Conservation (phyloP, 768 basidiomycete genomes). For the Inosperma sp. region DNA sequence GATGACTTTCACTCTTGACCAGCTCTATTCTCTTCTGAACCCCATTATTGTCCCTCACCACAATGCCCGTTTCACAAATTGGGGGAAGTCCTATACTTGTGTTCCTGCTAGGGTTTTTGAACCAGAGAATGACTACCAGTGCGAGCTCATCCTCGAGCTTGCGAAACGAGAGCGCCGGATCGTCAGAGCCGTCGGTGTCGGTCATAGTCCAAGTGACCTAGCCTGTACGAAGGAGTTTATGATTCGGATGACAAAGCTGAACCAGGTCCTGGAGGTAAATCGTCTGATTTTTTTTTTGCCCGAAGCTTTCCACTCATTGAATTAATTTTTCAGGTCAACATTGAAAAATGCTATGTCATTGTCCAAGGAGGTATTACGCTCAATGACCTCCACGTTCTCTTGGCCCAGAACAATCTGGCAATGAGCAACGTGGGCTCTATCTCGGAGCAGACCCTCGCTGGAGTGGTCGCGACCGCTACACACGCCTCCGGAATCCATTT, state of each 20-base stretch:
- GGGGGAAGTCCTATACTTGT: conserved; percentile 79
- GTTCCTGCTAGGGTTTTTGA: conserved; percentile 67
- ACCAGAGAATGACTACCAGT: conserved; percentile 65
- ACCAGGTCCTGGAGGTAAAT: conserved; percentile 73
- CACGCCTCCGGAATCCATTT: conserved; percentile 85
- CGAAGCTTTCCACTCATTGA: not conserved
- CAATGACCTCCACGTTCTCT: conserved; percentile 61
- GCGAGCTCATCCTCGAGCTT: conserved; percentile 72
- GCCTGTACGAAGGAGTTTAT: conserved; percentile 87
- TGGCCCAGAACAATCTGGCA: conserved; percentile 66
- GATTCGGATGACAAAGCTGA: conserved; percentile 71
- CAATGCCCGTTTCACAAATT: conserved; percentile 65
- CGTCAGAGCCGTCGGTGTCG: conserved; percentile 82
- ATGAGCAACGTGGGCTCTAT: conserved; percentile 94
- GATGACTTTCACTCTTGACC: conserved; percentile 41
- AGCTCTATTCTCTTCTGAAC: conserved; percentile 50
- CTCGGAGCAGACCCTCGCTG: conserved; percentile 92
- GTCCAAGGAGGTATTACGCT: conserved; percentile 80
- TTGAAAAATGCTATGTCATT: conserved; percentile 59
- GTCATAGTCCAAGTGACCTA: conserved; percentile 91
- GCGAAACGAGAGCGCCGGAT: conserved; percentile 66
- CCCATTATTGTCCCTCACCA: conserved; percentile 48
- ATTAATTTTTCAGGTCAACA: conserved; percentile 52
- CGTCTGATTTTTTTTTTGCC: conserved; percentile 14
- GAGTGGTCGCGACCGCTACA: conserved; percentile 89